Evolutionary conservation across 2,329 filamentous ascomycete species (phyloP), one percentile per base, ranked within the genome.

Genomic region (Madurella mycetomatis): DNA sequence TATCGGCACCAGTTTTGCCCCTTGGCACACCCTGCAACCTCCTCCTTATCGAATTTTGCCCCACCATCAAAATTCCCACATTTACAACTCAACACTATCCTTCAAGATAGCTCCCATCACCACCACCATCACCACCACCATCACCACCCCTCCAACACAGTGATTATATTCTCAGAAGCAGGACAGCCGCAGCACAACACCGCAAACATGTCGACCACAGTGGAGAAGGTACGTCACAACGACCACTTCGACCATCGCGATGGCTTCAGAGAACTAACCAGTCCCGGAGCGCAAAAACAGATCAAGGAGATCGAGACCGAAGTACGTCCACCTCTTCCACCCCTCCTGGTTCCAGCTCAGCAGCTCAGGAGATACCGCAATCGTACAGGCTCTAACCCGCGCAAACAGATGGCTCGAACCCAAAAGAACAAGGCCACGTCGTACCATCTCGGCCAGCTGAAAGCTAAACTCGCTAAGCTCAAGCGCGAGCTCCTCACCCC

Each of bases 381-480:
- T 7, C 7, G 25, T 25, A 25, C 25, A 25, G 3, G 25, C 25
- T 51, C 53, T 53, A 53, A 58, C 51, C 40, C 40, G 31, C 44
- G 16, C 49, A 47, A 55, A 65, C 62, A 92, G 86, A 96, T 96
- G 92, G 90, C 91, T 78, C 83, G 83, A 76, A 96, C 92, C 68
- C 92, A 97, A 73, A 96, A 96, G 78, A 96, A 96, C 75, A 96
- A 96, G 78, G 88, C 88, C 51, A 96, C 91, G 12, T 92, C 90
- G 47, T 96, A 86, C 73, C 92, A 96, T 81, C 78, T 96, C 73
- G 91, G 90, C 74, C 92, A 97, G 76, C 78, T 99, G 64, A 99
- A 99, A 76, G 94, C 94, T 62, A 99, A 99, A 76, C 84, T 99
- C 68, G 92, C 94, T 46, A 99, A 99, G 78, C 81, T 99, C 67